Evolutionary conservation across 768 basidiomycete species (phyloP).

Genomic region (Roridomyces roridus): DNA sequence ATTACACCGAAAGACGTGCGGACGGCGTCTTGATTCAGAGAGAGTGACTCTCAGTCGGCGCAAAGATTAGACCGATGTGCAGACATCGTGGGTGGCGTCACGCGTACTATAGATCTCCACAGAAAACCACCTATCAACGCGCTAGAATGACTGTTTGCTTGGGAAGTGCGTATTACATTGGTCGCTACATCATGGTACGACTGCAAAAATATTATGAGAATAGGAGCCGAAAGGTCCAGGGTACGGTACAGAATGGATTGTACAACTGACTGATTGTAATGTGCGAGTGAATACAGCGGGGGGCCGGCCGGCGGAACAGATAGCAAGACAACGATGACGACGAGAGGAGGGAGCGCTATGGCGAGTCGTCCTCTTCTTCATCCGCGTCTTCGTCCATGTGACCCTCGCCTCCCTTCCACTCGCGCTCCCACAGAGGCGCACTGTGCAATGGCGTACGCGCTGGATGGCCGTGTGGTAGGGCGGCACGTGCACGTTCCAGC

Average conservation of each 20-base stretch:
- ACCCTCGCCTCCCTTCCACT: slow-evolving; percentile 80
- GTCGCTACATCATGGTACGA: neutral
- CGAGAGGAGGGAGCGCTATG: neutral
- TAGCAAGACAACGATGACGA: neutral
- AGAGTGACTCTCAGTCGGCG: no score
- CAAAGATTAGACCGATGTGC: no score
- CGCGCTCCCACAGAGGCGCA: slow-evolving; percentile 76
- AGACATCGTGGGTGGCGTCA: no score
- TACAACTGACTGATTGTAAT: slow-evolving; percentile 4
- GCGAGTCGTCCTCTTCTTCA: slow-evolving; percentile 51
- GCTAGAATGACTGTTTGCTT: no score
- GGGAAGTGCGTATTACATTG: no score
- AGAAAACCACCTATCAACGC: no score
- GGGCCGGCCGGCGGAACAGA: neutral
- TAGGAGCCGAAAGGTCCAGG: neutral
- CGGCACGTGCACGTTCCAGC: slow-evolving; percentile 61
- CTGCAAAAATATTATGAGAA: neutral
- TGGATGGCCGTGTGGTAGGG: slow-evolving; percentile 68
- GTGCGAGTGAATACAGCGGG: slow-evolving; percentile 2
- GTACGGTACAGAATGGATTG: neutral
- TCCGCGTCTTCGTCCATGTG: slow-evolving; percentile 51
- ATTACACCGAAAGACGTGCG: no score
- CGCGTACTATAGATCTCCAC: no score
- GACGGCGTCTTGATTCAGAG: no score
- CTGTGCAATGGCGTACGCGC: slow-evolving; percentile 43